Percentiles rank a stretch among this genome's conserved stretches.
Evolutionary conservation across 2,329 filamentous ascomycete species (phyloP).

Genomic region (Botryosphaeria dothidea): DNA sequence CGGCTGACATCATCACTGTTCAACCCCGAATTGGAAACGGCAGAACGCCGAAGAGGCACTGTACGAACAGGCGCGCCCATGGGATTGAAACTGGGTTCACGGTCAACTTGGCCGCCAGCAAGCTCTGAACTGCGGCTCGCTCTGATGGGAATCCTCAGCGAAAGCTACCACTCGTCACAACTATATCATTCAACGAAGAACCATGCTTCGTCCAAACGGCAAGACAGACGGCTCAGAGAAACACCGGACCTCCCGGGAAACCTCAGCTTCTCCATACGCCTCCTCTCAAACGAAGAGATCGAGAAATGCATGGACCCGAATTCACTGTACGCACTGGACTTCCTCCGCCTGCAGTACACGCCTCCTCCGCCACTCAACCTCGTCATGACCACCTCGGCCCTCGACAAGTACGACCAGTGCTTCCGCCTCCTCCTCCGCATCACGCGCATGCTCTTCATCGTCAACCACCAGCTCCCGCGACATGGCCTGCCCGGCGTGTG

Average conservation of each 20-base stretch:
- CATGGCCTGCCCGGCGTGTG: neutral
- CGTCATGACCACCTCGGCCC: slow-evolving; percentile 68
- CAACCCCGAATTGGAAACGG: slow-evolving; percentile 75
- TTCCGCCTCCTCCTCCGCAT: slow-evolving; percentile 80
- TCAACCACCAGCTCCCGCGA: slow-evolving; percentile 45
- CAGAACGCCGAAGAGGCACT: slow-evolving; percentile 70
- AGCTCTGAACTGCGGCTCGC: slow-evolving; percentile 90
- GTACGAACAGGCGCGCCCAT: slow-evolving; percentile 63
- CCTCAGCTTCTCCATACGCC: slow-evolving; percentile 74
- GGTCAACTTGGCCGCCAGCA: slow-evolving; percentile 87
- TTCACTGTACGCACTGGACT: slow-evolving; percentile 87
- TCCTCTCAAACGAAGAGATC: slow-evolving; percentile 76
- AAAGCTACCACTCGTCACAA: slow-evolving; percentile 61
- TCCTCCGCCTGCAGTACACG: slow-evolving; percentile 83
- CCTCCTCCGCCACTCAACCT: slow-evolving; percentile 69
- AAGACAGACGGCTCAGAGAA: slow-evolving; percentile 3
- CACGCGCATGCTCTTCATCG: slow-evolving; percentile 75
- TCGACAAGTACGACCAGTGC: slow-evolving; percentile 81
- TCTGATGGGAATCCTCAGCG: slow-evolving; percentile 79
- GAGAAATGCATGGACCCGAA: slow-evolving; percentile 80
- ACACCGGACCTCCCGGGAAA: slow-evolving; percentile 41
- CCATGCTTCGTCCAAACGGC: slow-evolving; percentile 19
- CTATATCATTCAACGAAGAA: slow-evolving; percentile 30
- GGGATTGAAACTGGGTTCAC: slow-evolving; percentile 78
- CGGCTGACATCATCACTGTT: slow-evolving; percentile 82